Evolutionary conservation across 306 rosid genomes (phyloP), one percentile per base, ranked within the genome.

Genomic region (Ormosia semicastrata): DNA sequence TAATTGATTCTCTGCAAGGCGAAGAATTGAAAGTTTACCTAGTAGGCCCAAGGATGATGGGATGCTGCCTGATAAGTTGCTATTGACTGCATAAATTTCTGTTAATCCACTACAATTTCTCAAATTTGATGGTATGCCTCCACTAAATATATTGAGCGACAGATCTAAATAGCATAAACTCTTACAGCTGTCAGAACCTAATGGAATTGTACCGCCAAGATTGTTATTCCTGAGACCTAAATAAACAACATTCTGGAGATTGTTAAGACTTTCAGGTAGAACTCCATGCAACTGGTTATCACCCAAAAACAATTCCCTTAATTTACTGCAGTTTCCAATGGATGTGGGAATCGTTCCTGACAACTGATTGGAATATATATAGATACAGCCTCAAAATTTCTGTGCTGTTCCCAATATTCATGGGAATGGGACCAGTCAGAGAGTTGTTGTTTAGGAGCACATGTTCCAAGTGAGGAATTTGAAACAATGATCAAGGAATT

Each of bases 11-110:
- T 7, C 79, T 3, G 91, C 18, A 72, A 90, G 89, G 64, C 34
- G 39, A 34, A 90, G 67, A 33, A 0, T 0, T 1, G 47, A 15
- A 56, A 90, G 91, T 40, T 69, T 62, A 54, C 3, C 65, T 6
- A 90, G 83, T 24, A 40, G 85, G n/a, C 91, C 92, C 12, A 90
- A 76, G 54, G 89, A 81, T 30, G 89, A 79, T 1, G 94, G 91
- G 56, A 90, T 90, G 29, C 13, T 56, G 6, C 94, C 92, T 7
- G 4, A 53, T 8, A 90, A 69, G 43, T 77, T 87, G 57, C 84
- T 60, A 32, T 10, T 6, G 5, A 57, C 65, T 4, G 82, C 73
- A 36, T 2, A 6, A 37, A 90, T 75, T n/a, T 1, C 0, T 4
- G 1, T 7, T 75, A 90, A 64, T 40, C 76, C 36, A 73, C 82